phyloP scores from a whole-genome alignment of 176 grass and related monocot species.

The Eleusine indica region DNA sequence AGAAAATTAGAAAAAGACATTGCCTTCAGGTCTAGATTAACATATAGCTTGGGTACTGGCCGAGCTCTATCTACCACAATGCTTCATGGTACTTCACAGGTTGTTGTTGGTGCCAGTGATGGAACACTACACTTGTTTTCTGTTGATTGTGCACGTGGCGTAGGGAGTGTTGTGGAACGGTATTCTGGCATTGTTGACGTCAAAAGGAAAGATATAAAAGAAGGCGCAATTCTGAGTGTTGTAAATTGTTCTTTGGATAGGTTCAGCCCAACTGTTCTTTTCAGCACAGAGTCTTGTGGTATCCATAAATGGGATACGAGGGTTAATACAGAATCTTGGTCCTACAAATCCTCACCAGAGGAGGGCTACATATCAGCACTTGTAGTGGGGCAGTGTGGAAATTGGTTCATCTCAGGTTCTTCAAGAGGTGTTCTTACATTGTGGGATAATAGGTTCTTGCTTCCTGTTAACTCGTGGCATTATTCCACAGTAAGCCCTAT shows the following conservation, averaged over 20 bases:
- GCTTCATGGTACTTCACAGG: conserved; percentile 75
- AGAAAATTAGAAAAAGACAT: conserved; percentile 97
- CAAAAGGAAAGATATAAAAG: conserved; percentile 74
- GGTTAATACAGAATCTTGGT: conserved; percentile 76
- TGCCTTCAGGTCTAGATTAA: conserved; percentile 93
- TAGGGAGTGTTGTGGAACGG: conserved; percentile 75
- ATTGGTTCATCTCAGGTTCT: conserved; percentile 98
- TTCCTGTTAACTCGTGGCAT: conserved; percentile 95
- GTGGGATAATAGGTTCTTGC: conserved; percentile 96
- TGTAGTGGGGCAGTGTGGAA: conserved; percentile 85
- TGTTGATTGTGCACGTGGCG: conserved; percentile 81
- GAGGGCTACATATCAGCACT: conserved; percentile 83
- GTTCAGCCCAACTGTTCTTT: conserved; percentile 78
- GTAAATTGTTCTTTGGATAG: conserved; percentile 76
- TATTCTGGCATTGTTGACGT: conserved; percentile 87
- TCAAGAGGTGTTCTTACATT: conserved; percentile 89
- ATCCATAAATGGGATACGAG: conserved; percentile 94
- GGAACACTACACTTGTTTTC: conserved; percentile 84
- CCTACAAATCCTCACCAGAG: conserved; percentile 69
- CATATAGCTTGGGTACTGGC: conserved; percentile 70
- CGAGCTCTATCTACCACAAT: conserved; percentile 86
- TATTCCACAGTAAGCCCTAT: conserved; percentile 79
- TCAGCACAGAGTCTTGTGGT: conserved; percentile 78
- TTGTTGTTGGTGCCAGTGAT: conserved; percentile 81
- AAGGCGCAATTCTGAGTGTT: conserved; percentile 82